These are phyloP conservation scores for Podospora tetraspora DNA, from an alignment of 495 filamentous ascomycete genomes.

Conservation along the genomic window DNA sequence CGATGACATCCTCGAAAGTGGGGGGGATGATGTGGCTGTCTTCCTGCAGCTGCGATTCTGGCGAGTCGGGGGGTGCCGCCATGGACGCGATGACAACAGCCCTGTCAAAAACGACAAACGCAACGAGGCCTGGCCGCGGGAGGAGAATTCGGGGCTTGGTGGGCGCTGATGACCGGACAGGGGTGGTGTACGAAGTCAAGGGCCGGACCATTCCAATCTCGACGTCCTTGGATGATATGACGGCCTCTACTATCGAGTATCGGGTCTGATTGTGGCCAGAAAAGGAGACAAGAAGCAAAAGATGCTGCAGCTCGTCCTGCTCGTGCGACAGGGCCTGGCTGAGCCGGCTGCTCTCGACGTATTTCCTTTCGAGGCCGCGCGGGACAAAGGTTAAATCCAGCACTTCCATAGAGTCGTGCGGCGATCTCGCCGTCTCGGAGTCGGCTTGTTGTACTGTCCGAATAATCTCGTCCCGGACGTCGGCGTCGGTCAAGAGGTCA, in stretches of 20 bases:
- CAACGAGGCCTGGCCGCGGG: constrained; percentile 68
- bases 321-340: constrained; percentile 35
- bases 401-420: constrained; percentile 42
- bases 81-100: constrained; percentile 74
- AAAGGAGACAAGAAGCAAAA: constrained; percentile 38
- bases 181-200: constrained; percentile 56
- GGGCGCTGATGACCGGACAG: constrained; percentile 32
- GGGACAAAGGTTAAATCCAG: constrained; percentile 47
- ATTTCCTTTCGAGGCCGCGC: constrained; percentile 36
- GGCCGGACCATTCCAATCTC: constrained; percentile 53
- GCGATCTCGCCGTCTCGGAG: constrained; percentile 15
- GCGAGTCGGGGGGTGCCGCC: constrained; percentile 51
- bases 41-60: constrained; percentile 63
- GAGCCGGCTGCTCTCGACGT: constrained; percentile 39
- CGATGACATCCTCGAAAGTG: constrained; percentile 77
- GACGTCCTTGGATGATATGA: constrained; percentile 31
- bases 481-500: constrained; percentile 47
- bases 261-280: constrained; percentile 29
- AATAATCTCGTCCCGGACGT: constrained; percentile 33
- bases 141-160: constrained; percentile 67
- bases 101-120: constrained; percentile 74
- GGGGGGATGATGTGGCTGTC: constrained; percentile 54
- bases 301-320: constrained; percentile 41
- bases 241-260: constrained; percentile 43
- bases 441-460: constrained; percentile 32